Evolutionary conservation across 208 protist genomes (phyloP), one percentile per base, ranked within the genome.

Genomic region (Wallacemonas sp.): DNA sequence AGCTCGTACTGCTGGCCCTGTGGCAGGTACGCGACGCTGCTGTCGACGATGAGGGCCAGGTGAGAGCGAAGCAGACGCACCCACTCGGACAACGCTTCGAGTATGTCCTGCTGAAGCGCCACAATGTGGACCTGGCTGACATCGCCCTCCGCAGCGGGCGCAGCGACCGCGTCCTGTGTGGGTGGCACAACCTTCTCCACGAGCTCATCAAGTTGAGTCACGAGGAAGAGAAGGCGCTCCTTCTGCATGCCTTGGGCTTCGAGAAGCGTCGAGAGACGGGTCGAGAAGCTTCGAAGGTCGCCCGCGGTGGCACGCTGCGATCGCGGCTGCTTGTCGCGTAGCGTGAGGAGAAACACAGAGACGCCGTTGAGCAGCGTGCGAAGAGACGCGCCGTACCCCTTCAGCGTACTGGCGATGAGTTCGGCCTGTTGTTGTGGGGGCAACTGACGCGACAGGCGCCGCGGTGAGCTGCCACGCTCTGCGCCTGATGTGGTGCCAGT

Each of bases 261-360:
- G 0, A 83, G 55, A 29, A 91, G 69, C 9, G 78, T 69, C 12
- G 61, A 72, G 47, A 91, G 79, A 17, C 85, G 80, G 46, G 91
- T 77, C 1, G 68, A 47, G 34, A 76, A 78, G 54, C 78, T 85
- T 43, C 81, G 83, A 27, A 88, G 41, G 29, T 88, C 79, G 27
- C 72, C 54, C 8, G 80, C 61, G 19, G 81, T 90, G 16, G 68
- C 72, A 0, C 64, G 74, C 48, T 77, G 76, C 19, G 75, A 61
- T 32, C 49, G 77, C n/a, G 72, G 83, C 47, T 80, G 65, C 44
- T 65, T 57, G 46, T 94, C 85, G 17, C 78, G 80, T n/a, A 94
- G 69, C 17, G 80, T 62, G 24, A 80, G 69, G 11, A 87, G 56
- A 5, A 94, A 64, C 24, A 88, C 83, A 12, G 83, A 83, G 19